phyloP scores from a whole-genome alignment of 345 rosid species.

The Firmiana major region DNA sequence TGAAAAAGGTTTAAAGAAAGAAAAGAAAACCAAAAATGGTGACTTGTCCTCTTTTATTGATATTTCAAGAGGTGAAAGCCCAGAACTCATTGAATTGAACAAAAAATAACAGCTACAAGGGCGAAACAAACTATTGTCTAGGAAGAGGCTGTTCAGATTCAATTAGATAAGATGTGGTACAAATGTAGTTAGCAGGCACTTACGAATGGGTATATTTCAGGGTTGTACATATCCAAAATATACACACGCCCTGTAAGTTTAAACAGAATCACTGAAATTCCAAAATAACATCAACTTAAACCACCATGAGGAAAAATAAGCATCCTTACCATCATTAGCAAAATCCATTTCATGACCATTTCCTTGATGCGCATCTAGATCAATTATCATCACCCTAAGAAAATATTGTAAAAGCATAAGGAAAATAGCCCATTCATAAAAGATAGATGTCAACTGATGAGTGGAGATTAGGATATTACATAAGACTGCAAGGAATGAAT shows the following conservation, averaged over 20 bases:
- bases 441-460: neutral
- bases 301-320: neutral
- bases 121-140: neutral
- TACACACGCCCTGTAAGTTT: conserved; percentile 66
- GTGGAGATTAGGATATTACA: conserved; percentile 4
- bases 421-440: conserved; percentile 2
- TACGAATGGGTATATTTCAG: conserved; percentile 82
- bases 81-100: conserved; percentile 4
- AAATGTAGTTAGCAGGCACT: conserved; percentile 31
- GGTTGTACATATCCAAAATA: conserved; percentile 86
- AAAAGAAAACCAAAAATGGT: conserved; percentile 10
- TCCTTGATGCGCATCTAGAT: conserved; percentile 99
- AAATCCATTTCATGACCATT: conserved; percentile 96
- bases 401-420: too few species aligned
- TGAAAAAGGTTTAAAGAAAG: conserved; percentile 19
- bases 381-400: conserved; percentile 88
- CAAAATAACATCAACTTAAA: conserved; percentile 14
- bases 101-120: neutral
- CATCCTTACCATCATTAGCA: conserved; percentile 60
- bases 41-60: neutral
- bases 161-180: neutral
- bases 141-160: neutral
- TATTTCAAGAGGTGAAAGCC: neutral
- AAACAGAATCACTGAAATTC: conserved; percentile 19
- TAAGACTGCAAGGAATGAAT: conserved; percentile 4